Evolutionary conservation across 345 rosid species (phyloP), one percentile per base, ranked within the genome.

Genomic region (Salix caprea): DNA sequence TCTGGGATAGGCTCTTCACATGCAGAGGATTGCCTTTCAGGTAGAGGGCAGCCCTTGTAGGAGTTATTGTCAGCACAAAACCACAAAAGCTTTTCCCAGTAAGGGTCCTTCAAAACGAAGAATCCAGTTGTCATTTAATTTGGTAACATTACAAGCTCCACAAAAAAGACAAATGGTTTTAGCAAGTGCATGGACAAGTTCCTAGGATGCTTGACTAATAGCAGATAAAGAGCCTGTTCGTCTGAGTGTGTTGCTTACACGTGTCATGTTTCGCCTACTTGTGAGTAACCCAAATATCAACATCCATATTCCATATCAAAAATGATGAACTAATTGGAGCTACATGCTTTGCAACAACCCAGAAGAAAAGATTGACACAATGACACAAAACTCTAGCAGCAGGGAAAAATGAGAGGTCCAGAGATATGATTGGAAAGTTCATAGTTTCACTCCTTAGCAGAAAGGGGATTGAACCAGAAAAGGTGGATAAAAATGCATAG

Each of bases 71-170:
- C 96, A 39, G 78, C 85, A 81, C 94, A 92, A 66, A 83, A 81
- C 96, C 98, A 92, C 75, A 92, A 69, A 78, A 94, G 90, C 88
- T 83, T 77, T 66, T 83, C 83, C 97, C 97, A 94, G 72, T 87
- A 89, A 50, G 80, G 78, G 36, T 92, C 98, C 97, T 94, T 89
- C 70, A 75, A 70, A 52, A 58, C 15, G 30, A 39, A n/a, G 24
- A 69, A 26, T 56, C 19, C 52, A 30, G 14, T 9, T 65, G 8
- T 13, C 39, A 64, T 44, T 23, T 15, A 16, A 74, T 8, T 1
- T n/a, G 3, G 5, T 46, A 18, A 19, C 46, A 36, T n/a, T 28
- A n/a, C 70, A 37, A n/a, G 32, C 68, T 32, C 62, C 62, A 39
- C 4, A 36, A 14, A 46, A 46, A 14, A 14, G 0, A 13, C 5